Percentiles rank a stretch among this genome's conserved stretches.
Conservation (phyloP, 148 eudicot genomes). For the Spergularia bocconei region DNA sequence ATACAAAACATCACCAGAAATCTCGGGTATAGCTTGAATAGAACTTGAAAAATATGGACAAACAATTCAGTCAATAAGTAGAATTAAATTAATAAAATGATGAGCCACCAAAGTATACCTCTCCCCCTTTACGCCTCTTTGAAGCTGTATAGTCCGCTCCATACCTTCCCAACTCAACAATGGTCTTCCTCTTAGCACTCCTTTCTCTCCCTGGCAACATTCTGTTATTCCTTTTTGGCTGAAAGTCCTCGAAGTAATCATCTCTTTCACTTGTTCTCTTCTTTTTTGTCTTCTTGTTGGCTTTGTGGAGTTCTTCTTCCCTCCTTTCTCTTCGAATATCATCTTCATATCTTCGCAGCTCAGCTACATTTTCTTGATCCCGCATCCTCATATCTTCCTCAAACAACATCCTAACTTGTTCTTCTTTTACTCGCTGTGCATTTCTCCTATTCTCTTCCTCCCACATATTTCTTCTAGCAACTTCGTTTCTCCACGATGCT, state of each 20-base stretch:
- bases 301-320: conserved; percentile 68
- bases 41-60: not conserved
- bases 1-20: not conserved
- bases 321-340: conserved; percentile 72
- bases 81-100: not conserved
- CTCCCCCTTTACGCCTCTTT: conserved; percentile 92
- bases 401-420: conserved; percentile 44
- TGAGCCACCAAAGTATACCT: conserved; percentile 41
- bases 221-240: conserved; percentile 49
- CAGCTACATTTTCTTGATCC: conserved; percentile 43
- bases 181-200: conserved; percentile 49
- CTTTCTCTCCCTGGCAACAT: conserved; percentile 61
- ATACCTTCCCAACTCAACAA: conserved; percentile 51
- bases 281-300: conserved; percentile 70
- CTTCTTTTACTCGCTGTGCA: conserved; percentile 53
- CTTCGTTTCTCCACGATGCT: conserved; percentile 44
- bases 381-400: conserved; percentile 47
- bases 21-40: not conserved
- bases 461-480: conserved; percentile 46
- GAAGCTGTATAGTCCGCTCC: conserved; percentile 50
- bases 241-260: conserved; percentile 54
- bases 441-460: conserved; percentile 71
- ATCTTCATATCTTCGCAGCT: conserved; percentile 60
- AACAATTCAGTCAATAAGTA: too few relatives aligned
- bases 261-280: conserved; percentile 53